These are phyloP conservation scores for Neurospora sublineolata DNA, from an alignment of 495 filamentous ascomycete species.

Conservation along the genomic window DNA sequence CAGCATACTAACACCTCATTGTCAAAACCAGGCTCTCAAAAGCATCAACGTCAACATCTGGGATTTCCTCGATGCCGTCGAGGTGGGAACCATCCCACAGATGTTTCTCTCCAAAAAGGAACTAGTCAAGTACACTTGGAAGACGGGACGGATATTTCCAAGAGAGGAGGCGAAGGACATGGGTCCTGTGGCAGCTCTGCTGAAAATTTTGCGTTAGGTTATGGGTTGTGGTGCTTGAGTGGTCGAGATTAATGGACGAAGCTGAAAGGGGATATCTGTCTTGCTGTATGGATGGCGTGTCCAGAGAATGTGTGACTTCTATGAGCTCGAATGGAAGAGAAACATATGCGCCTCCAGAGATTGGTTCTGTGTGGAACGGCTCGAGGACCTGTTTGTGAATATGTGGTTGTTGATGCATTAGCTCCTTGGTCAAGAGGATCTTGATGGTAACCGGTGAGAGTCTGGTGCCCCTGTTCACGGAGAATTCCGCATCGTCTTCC, in stretches of 20 bases:
- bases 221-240: not conserved
- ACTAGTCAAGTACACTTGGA: slow-evolving; percentile 18
- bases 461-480: not conserved
- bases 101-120: slow-evolving; percentile 9
- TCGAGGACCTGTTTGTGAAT: not conserved
- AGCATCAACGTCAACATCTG: slow-evolving; percentile 27
- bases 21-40: slow-evolving; percentile 11
- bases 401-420: not conserved
- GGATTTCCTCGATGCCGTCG: slow-evolving; percentile 24
- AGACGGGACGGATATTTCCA: slow-evolving; percentile 11
- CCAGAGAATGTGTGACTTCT: not conserved
- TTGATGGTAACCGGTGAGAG: not conserved
- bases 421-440: not conserved
- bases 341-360: not conserved
- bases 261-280: not conserved
- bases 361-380: not conserved
- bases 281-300: not conserved
- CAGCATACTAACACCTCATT: not conserved
- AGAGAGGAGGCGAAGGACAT: slow-evolving; percentile 7
- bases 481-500: not conserved
- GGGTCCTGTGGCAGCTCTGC: slow-evolving; percentile 20
- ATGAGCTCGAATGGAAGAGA: not conserved
- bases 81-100: not conserved
- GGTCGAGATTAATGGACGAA: not conserved
- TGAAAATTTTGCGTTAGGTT: slow-evolving; percentile 1